Evolutionary conservation across 108 stramenopile genomes (phyloP).

Genomic region (Phaeodactylum tricornutum): DNA sequence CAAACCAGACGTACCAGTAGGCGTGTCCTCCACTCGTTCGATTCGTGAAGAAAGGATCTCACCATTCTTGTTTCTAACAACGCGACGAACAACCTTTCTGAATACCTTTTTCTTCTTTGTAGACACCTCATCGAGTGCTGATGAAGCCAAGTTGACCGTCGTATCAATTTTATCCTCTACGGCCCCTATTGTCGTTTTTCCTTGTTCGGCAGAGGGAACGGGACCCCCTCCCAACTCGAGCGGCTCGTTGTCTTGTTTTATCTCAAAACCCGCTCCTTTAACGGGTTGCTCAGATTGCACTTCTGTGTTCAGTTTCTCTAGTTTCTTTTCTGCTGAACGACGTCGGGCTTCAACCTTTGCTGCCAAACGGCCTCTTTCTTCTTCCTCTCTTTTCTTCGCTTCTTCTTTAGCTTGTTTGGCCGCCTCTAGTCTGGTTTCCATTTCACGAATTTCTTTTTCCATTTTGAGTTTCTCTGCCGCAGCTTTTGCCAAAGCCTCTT

Average conservation of each 20-base stretch:
- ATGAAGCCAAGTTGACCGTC: neutral
- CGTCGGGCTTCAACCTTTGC: neutral
- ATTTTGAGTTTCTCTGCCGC: neutral
- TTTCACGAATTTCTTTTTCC: neutral
- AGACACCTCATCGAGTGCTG: too few relatives aligned
- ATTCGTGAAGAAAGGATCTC: neutral
- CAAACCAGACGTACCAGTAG: neutral
- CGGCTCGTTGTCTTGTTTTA: neutral
- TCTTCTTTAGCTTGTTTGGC: neutral
- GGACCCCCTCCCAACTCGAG: neutral
- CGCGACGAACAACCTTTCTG: too few relatives aligned
- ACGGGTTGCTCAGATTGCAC: neutral
- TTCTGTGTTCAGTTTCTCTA: neutral
- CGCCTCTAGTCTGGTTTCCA: neutral
- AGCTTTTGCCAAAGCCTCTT: too few relatives aligned
- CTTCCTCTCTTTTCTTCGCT: constrained; percentile 1
- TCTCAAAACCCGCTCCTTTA: neutral
- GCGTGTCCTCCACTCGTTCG: too few relatives aligned
- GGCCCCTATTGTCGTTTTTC: neutral
- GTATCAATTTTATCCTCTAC: neutral
- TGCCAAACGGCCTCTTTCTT: neutral
- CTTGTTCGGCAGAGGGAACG: neutral
- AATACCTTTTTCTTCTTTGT: too few relatives aligned
- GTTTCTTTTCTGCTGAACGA: neutral
- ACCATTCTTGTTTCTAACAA: too few relatives aligned